A percentile compares a stretch with the other conserved stretches of the same genome.
These are phyloP conservation scores for Furculomyces boomerangus DNA, from an alignment of 371 early-diverging fungal genomes.

Conservation along the genomic window DNA sequence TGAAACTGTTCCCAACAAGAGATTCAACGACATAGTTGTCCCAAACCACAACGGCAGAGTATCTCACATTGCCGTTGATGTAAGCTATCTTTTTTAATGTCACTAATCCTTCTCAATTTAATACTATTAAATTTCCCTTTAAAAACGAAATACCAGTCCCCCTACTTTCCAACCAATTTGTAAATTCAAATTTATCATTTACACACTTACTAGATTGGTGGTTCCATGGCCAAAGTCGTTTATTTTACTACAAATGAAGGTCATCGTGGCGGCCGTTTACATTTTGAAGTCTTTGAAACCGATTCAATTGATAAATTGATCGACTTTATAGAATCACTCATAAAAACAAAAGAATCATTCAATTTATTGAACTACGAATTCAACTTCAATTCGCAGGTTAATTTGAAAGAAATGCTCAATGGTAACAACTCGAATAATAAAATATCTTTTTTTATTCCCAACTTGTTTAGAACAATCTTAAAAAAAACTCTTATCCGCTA, in stretches of 20 bases:
- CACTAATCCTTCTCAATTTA: not conserved
- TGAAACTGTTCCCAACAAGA: conserved; percentile 10
- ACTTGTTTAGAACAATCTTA: not conserved
- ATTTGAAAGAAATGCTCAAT: too few relatives aligned
- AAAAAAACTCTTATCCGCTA: not conserved
- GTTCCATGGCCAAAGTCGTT: conserved; percentile 85
- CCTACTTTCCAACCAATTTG: too few relatives aligned
- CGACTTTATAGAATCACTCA: conserved; percentile 51
- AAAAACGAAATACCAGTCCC: too few relatives aligned
- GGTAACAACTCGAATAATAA: too few relatives aligned
- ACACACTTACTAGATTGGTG: conserved; percentile 49
- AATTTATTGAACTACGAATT: not conserved
- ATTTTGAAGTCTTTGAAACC: conserved; percentile 88
- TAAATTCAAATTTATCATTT: not conserved
- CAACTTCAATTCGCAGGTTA: not conserved
- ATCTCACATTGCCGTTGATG: conserved; percentile 83
- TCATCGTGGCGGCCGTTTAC: conserved; percentile 65
- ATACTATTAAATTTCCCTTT: too few relatives aligned
- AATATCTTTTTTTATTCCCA: too few relatives aligned
- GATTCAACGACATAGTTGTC: conserved; percentile 49
- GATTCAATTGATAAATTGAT: conserved; percentile 77
- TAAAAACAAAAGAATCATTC: conserved; percentile 27
- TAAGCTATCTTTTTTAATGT: conserved; percentile 15
- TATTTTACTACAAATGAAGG: conserved; percentile 46
- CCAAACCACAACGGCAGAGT: conserved; percentile 75